Percentiles rank a stretch among this genome's conserved stretches.
Evolutionary conservation across 371 early-diverging fungal species (phyloP).

Genomic region (Mortierella sp.): DNA sequence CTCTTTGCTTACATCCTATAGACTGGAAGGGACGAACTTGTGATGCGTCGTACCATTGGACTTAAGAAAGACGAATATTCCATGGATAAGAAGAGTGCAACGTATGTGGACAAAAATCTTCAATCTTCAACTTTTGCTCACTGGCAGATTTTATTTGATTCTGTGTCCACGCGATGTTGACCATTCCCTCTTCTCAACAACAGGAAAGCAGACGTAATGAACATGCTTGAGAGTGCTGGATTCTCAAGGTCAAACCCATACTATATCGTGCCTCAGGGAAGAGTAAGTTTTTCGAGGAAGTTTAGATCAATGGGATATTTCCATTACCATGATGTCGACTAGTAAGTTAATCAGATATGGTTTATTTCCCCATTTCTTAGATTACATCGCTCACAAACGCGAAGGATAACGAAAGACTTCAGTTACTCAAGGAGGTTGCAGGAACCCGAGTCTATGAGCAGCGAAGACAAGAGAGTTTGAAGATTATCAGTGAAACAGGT

Average conservation of each 20-base stretch:
- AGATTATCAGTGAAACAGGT: constrained; percentile 95
- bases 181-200: not conserved
- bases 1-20: constrained; percentile 20
- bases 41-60: constrained; percentile 94
- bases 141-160: not conserved
- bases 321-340: not conserved
- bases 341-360: not conserved
- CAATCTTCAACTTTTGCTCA: not conserved
- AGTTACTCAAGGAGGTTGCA: constrained; percentile 97
- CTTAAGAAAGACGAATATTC: constrained; percentile 98
- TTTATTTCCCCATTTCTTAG: constrained; percentile 52
- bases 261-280: constrained; percentile 99
- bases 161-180: not conserved
- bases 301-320: not conserved
- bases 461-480: constrained; percentile 90
- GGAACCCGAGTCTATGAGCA: constrained; percentile 98
- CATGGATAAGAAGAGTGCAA: constrained; percentile 90
- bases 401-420: constrained; percentile 91
- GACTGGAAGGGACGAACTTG: constrained; percentile 92
- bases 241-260: constrained; percentile 99
- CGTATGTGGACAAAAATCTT: constrained; percentile 56
- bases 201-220: constrained; percentile 94
- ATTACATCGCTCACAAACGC: constrained; percentile 94
- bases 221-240: constrained; percentile 97
- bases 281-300: constrained; percentile 64